A percentile compares a stretch with the other conserved stretches of the same genome.
phyloP scores from a whole-genome alignment of 106 monocot genomes.

The Acorus gramineus region DNA sequence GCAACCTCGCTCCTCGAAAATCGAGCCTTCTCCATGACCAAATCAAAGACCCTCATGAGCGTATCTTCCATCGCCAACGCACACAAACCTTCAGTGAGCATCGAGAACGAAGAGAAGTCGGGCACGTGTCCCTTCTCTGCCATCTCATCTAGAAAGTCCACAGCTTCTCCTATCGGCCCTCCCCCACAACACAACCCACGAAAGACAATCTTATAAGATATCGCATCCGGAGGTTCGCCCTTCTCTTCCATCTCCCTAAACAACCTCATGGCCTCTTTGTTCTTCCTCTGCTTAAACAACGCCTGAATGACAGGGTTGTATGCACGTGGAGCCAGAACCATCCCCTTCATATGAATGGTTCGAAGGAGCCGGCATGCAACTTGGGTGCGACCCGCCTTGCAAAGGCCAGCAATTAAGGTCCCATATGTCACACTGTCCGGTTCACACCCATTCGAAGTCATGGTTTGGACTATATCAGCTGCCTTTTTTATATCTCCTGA shows the following conservation, averaged over 20 bases:
- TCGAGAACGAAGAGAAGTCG: slow-evolving; percentile 53
- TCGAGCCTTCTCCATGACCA: slow-evolving; percentile 53
- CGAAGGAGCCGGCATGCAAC: slow-evolving; percentile 55
- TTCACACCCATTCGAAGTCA: slow-evolving; percentile 83
- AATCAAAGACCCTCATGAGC: slow-evolving; percentile 34
- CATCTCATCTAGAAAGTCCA: slow-evolving; percentile 78
- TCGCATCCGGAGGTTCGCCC: slow-evolving; percentile 57
- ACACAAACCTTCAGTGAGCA: slow-evolving; percentile 76
- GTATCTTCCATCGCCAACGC: slow-evolving; percentile 77
- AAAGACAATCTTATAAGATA: slow-evolving; percentile 79
- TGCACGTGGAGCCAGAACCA: slow-evolving; percentile 63
- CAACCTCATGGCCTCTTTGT: slow-evolving; percentile 57
- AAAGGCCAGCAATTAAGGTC: slow-evolving; percentile 47
- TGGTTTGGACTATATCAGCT: slow-evolving; percentile 75
- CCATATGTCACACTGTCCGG: slow-evolving; percentile 60
- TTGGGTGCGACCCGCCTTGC: slow-evolving; percentile 47
- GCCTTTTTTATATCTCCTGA: slow-evolving; percentile 55
- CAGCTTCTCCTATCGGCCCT: slow-evolving; percentile 78
- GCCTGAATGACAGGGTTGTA: slow-evolving; percentile 90
- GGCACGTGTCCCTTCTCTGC: slow-evolving; percentile 64
- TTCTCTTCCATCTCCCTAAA: slow-evolving; percentile 82
- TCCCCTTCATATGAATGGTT: slow-evolving; percentile 73
- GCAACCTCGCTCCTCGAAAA: slow-evolving; percentile 38
- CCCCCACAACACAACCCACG: slow-evolving; percentile 71
- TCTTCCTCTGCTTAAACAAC: slow-evolving; percentile 72